A percentile compares a stretch with the other conserved stretches of the same genome.
Conservation (phyloP, 306 rosid genomes). For the Quercus bicolor region DNA sequence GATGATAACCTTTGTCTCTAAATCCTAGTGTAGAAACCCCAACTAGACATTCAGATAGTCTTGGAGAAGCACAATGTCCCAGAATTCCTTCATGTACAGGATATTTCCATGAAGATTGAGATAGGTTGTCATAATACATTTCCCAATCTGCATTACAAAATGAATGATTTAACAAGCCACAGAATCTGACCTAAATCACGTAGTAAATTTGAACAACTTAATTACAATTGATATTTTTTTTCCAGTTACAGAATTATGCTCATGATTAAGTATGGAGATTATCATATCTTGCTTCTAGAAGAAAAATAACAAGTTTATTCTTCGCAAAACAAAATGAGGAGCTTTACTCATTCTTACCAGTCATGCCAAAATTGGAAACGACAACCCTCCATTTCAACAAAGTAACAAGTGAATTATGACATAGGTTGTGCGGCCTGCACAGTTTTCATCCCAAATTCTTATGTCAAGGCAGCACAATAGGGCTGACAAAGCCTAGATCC, state of each 20-base stretch:
- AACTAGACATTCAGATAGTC: neutral
- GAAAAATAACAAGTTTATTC: neutral
- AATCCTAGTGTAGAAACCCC: slow-evolving; percentile 2
- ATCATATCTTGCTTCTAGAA: neutral
- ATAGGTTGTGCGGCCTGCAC: neutral
- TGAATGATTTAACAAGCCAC: neutral
- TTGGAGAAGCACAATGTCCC: neutral
- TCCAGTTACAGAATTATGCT: neutral
- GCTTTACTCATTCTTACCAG: neutral
- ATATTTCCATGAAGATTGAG: slow-evolving; percentile 1
- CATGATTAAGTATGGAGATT: neutral
- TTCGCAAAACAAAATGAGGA: neutral
- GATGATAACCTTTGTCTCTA: slow-evolving; percentile 8
- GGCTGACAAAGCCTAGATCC: neutral
- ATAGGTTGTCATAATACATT: neutral
- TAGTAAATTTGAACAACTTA: neutral
- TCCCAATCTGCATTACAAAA: slow-evolving; percentile 28
- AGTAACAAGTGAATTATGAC: neutral
- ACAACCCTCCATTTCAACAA: neutral
- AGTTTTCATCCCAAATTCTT: neutral
- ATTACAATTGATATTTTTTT: neutral
- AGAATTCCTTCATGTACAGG: slow-evolving; percentile 10
- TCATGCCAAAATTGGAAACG: neutral
- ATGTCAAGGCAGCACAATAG: too few species aligned
- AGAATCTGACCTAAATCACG: neutral